phyloP scores from a whole-genome alignment of 495 filamentous ascomycete genomes.

The Cercophora sp. region DNA sequence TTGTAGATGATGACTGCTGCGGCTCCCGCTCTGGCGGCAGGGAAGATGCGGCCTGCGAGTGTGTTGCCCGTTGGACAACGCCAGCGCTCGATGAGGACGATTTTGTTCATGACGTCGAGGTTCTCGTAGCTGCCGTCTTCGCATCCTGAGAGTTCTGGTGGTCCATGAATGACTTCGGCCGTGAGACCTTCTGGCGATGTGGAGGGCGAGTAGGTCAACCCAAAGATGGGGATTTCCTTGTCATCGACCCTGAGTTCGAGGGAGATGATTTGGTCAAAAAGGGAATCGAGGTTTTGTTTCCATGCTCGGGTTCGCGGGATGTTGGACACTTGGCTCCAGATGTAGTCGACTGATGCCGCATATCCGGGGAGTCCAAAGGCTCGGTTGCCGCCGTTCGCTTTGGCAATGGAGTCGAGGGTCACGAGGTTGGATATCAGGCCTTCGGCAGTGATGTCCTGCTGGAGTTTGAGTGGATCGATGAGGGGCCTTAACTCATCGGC shows the following conservation, averaged over 20 bases:
- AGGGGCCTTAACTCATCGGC: background rate
- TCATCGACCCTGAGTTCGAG: constrained; percentile 34
- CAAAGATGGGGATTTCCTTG: constrained; percentile 33
- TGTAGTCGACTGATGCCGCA: constrained; percentile 41
- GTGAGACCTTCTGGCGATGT: constrained; percentile 38
- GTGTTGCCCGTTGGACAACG: constrained; percentile 38
- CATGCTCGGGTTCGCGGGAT: constrained; percentile 25
- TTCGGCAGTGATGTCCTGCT: constrained; percentile 11
- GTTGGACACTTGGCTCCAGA: constrained; percentile 28
- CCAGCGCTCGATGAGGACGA: constrained; percentile 40
- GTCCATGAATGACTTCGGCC: constrained; percentile 35
- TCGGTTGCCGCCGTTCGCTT: constrained; percentile 41
- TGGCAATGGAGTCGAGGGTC: constrained; percentile 37
- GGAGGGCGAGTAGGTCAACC: constrained; percentile 40
- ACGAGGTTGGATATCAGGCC: constrained; percentile 16
- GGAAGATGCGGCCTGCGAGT: constrained; percentile 35
- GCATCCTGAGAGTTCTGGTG: constrained; percentile 34
- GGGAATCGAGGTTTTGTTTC: constrained; percentile 40
- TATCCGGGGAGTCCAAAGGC: constrained; percentile 48
- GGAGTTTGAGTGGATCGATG: constrained; percentile 8
- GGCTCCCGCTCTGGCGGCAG: constrained; percentile 36
- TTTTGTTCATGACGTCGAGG: constrained; percentile 40
- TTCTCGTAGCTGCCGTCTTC: constrained; percentile 29
- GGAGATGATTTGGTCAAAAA: constrained; percentile 35
- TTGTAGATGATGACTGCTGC: constrained; percentile 40